Percentiles rank a stretch among this genome's conserved stretches.
Conservation (phyloP, 2,329 filamentous ascomycete species). For the Penicillium sp. region DNA sequence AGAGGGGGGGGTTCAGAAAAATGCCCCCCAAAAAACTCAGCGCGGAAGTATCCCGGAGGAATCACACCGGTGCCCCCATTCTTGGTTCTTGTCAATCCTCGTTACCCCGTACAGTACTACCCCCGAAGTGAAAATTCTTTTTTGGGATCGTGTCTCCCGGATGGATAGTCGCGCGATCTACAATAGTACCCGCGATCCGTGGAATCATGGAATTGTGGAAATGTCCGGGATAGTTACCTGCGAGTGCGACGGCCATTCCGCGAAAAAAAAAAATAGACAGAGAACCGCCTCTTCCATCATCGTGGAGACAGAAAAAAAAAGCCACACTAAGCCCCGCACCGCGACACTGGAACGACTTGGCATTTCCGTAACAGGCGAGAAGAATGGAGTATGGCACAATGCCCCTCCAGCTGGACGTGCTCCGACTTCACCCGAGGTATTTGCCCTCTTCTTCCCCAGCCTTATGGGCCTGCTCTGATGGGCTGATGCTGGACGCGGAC, state of each 20-base stretch:
- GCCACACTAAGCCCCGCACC: slow-evolving; percentile 28
- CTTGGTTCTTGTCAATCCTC: slow-evolving; percentile 7
- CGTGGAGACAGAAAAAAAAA: slow-evolving; percentile 17
- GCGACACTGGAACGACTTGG: background rate
- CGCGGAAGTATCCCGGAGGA: slow-evolving; percentile 17
- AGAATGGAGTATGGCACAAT: slow-evolving; percentile 21
- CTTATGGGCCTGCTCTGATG: slow-evolving; percentile 12
- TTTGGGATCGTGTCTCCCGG: slow-evolving; percentile 2
- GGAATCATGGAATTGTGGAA: background rate
- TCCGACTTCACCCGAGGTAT: slow-evolving; percentile 25
- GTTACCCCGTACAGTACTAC: slow-evolving; percentile 18
- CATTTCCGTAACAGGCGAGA: background rate
- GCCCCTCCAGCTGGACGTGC: slow-evolving; percentile 1
- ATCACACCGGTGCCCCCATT: slow-evolving; percentile 23
- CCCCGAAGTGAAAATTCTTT: slow-evolving; percentile 20
- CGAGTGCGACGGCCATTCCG: background rate
- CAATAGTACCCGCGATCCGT: slow-evolving; percentile 3
- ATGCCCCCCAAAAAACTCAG: background rate
- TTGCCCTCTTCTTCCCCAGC: slow-evolving; percentile 10
- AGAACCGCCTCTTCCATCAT: slow-evolving; percentile 27
- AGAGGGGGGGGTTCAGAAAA: background rate
- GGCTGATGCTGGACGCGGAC: slow-evolving; percentile 8
- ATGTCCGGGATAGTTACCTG: slow-evolving; percentile 11
- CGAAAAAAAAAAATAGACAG: no score
- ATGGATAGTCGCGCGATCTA: slow-evolving; percentile 1